Base-by-base conservation (phyloP, 2,329 filamentous ascomycete species). In the Tympanopsis confertula region DNA sequence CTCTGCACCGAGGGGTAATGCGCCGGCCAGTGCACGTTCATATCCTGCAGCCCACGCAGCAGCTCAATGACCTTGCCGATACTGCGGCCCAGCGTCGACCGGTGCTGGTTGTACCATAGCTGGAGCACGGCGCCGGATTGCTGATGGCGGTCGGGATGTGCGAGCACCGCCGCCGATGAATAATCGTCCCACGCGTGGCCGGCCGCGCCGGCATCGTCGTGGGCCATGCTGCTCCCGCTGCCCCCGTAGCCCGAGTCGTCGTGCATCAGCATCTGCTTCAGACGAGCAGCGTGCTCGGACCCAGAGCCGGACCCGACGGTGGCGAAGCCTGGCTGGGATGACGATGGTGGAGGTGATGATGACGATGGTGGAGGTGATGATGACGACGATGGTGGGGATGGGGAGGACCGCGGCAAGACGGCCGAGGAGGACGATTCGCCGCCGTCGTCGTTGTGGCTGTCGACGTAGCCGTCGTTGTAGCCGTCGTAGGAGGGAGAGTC, bases 81-180 rank as follows among this genome's bases (percentile, higher is more conserved):
- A 13, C 87, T 82, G 42, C 88, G 82, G 32, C 78, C 86, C n/a
- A 98, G 74, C 20, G 84, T 78, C 4, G 80, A 84, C 41, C 88
- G 79, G 56, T 96, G 94, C 51, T 86, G 78, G 58, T 96, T 96
- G 63, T 94, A 95, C 69, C 85, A 86, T 46, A 96, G 72, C 52
- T 44, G 41, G 47, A 50, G 29, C 41, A 47, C 19, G 43, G 39
- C 38, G 35, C 65, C 62, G 41, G 59, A 52, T 32, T 61, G 55
- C 30, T 65, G 60, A 47, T 66, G 15, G 7, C 7, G 24, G 24
- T 10, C 10, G 24, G 24, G 10, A n/a, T 28, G n/a, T 10, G 24
- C n/a, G n/a, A 10, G 10, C 10, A n/a, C 30, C 10, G 10, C 30
- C 10, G 30, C 17, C 30, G 10, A 17, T 33, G 10, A 7, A 10